Conservation (phyloP, 78 protist genomes). For the Dictyostelium citrinum region DNA sequence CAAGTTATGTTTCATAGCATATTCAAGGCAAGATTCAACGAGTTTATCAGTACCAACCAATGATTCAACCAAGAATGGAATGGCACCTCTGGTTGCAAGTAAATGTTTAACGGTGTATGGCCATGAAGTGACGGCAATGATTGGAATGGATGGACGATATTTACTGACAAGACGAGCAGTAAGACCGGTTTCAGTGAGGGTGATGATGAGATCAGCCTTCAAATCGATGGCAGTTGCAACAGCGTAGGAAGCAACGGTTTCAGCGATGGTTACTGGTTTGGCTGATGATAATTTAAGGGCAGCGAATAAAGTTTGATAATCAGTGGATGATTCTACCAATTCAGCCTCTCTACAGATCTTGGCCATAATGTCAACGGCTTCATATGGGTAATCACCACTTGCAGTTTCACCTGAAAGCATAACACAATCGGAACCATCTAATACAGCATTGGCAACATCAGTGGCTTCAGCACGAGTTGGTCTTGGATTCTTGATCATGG, state of each 20-base stretch:
- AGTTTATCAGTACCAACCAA: slow-evolving; percentile 66
- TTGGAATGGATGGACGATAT: slow-evolving; percentile 80
- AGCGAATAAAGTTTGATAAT: slow-evolving; percentile 70
- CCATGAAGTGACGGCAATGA: slow-evolving; percentile 77
- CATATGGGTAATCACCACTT: slow-evolving; percentile 84
- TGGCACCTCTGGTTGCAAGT: slow-evolving; percentile 71
- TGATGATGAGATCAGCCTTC: slow-evolving; percentile 72
- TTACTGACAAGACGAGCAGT: slow-evolving; percentile 78
- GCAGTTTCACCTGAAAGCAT: slow-evolving; percentile 94
- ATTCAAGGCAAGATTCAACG: slow-evolving; percentile 46
- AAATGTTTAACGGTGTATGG: slow-evolving; percentile 67
- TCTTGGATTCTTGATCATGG: slow-evolving; percentile 89
- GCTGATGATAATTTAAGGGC: slow-evolving; percentile 43
- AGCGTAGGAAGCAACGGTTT: slow-evolving; percentile 78
- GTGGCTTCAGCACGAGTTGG: slow-evolving; percentile 97
- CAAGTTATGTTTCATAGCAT: slow-evolving; percentile 64
- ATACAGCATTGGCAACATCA: slow-evolving; percentile 97
- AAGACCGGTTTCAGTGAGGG: slow-evolving; percentile 77
- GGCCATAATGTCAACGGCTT: slow-evolving; percentile 83
- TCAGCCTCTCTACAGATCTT: slow-evolving; percentile 82
- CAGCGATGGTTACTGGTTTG: slow-evolving; percentile 52
- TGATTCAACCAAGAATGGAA: slow-evolving; percentile 69
- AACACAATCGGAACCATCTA: slow-evolving; percentile 95
- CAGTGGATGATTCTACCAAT: slow-evolving; percentile 67
- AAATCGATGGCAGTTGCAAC: slow-evolving; percentile 77